A percentile compares a stretch with the other conserved stretches of the same genome.
These are phyloP conservation scores for Fusarium subglutinans DNA, from an alignment of 2,329 filamentous ascomycete species.

Conservation along the genomic window DNA sequence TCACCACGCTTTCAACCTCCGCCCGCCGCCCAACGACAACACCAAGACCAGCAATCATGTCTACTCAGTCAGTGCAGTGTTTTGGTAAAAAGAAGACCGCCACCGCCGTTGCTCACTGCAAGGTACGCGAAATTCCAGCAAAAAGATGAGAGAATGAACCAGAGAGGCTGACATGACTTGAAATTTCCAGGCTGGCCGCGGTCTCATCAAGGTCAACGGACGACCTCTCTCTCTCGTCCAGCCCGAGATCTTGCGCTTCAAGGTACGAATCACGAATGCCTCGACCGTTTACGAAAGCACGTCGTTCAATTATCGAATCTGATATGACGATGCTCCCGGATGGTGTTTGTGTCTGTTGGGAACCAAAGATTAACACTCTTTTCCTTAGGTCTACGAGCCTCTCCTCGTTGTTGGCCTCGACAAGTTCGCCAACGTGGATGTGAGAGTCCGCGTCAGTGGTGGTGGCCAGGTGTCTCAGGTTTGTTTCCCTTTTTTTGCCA, in stretches of 20 bases:
- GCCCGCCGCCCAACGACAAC: conserved; percentile 10
- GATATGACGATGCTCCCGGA: neutral
- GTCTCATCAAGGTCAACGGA: conserved; percentile 99
- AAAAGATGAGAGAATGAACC: neutral
- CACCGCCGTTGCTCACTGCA: conserved; percentile 91
- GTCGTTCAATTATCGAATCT: neutral
- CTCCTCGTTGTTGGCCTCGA: conserved; percentile 96
- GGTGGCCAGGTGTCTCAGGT: conserved; percentile 63
- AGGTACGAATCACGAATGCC: conserved; percentile 65
- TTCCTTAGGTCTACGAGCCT: conserved; percentile 89
- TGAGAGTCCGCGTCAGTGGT: conserved; percentile 82
- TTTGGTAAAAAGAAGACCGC: conserved; percentile 99
- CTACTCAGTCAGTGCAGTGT: conserved; percentile 88
- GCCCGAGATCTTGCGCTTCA: conserved; percentile 97
- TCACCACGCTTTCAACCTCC: conserved; percentile 5
- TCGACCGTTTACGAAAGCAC: neutral
- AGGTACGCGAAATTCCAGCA: conserved; percentile 63
- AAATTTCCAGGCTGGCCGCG: conserved; percentile 57
- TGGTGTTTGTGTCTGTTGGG: neutral
- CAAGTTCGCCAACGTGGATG: conserved; percentile 97
- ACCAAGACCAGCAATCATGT: conserved; percentile 68
- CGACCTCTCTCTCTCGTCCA: conserved; percentile 93
- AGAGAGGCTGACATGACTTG: conserved; percentile 44
- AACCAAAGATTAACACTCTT: conserved; percentile 34
- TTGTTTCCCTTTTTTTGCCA: too few relatives aligned